Conservation (phyloP, 169 alveolate species). For the Eimeria nieschulzi region DNA sequence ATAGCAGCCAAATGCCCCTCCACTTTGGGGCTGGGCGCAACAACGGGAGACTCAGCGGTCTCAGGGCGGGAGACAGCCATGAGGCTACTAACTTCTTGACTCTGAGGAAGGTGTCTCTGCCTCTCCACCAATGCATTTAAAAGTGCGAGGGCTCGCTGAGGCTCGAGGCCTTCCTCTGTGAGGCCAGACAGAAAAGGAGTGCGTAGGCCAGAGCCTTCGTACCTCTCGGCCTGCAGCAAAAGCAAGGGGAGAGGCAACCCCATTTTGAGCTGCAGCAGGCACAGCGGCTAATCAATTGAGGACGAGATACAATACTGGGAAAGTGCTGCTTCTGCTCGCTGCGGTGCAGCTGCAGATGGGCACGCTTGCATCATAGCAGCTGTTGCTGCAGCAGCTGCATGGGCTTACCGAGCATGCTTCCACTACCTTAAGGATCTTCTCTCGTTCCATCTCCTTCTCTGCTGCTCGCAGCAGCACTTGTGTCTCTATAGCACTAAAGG, state of each 20-base stretch:
- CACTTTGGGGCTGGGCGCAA: constrained; percentile 40
- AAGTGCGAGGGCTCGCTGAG: neutral
- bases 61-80: constrained; percentile 18
- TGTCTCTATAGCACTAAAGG: constrained; percentile 10
- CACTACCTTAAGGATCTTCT: constrained; percentile 22
- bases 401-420: constrained; percentile 1
- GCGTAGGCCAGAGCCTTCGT: neutral
- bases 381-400: constrained; percentile 11
- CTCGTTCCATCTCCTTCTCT: neutral
- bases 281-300: too few relatives aligned
- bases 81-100: neutral
- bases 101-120: neutral
- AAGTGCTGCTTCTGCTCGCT: neutral
- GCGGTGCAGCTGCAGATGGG: neutral
- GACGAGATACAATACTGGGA: too few relatives aligned
- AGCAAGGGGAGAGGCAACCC: neutral
- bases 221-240: constrained; percentile 34
- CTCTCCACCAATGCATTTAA: constrained; percentile 1
- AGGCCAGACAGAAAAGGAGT: neutral
- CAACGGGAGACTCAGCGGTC: constrained; percentile 30
- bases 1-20: constrained; percentile 38
- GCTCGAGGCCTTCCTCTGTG: neutral
- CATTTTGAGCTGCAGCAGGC: too few relatives aligned
- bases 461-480: constrained; percentile 24
- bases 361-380: neutral